Evolutionary conservation across 1,139 yeast species (phyloP).

Genomic region (Candida mesenterica): DNA sequence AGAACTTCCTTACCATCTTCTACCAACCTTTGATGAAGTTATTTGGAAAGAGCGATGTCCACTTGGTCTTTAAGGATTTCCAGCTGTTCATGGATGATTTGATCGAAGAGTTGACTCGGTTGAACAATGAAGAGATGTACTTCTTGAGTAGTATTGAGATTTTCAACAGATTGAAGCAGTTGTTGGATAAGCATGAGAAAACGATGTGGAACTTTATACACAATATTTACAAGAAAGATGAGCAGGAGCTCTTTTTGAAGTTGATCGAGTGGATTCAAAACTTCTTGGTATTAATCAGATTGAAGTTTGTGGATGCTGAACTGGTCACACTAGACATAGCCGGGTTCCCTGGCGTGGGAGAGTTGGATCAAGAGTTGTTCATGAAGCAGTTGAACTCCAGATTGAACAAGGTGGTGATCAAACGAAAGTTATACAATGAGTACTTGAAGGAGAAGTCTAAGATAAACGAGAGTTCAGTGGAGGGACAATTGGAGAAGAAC

Average conservation of each 20-base stretch:
- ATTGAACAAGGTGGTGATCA: slow-evolving; percentile 27
- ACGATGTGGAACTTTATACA: slow-evolving; percentile 73
- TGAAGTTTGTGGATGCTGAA: slow-evolving; percentile 56
- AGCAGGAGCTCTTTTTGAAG: slow-evolving; percentile 66
- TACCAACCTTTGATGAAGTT: slow-evolving; percentile 81
- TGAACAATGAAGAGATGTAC: slow-evolving; percentile 49
- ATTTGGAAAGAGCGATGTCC: slow-evolving; percentile 74
- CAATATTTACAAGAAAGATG: slow-evolving; percentile 71
- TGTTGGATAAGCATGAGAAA: slow-evolving; percentile 69
- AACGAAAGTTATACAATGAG: slow-evolving; percentile 36
- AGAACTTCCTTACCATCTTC: slow-evolving; percentile 71
- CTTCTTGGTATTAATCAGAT: slow-evolving; percentile 56
- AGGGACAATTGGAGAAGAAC: slow-evolving; percentile 39
- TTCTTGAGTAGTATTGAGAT: slow-evolving; percentile 46
- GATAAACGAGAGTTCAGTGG: slow-evolving; percentile 18
- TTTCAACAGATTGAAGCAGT: slow-evolving; percentile 61
- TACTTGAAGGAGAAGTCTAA: slow-evolving; percentile 24
- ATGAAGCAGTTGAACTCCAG: slow-evolving; percentile 30
- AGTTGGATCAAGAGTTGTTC: slow-evolving; percentile 26
- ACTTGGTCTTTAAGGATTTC: slow-evolving; percentile 70
- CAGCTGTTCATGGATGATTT: slow-evolving; percentile 74
- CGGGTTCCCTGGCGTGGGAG: slow-evolving; percentile 11
- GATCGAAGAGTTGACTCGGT: slow-evolving; percentile 46
- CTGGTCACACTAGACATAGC: slow-evolving; percentile 42
- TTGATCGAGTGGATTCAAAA: slow-evolving; percentile 66